phyloP scores from a whole-genome alignment of 305 asterid genomes.

The Nicotiana rustica region DNA sequence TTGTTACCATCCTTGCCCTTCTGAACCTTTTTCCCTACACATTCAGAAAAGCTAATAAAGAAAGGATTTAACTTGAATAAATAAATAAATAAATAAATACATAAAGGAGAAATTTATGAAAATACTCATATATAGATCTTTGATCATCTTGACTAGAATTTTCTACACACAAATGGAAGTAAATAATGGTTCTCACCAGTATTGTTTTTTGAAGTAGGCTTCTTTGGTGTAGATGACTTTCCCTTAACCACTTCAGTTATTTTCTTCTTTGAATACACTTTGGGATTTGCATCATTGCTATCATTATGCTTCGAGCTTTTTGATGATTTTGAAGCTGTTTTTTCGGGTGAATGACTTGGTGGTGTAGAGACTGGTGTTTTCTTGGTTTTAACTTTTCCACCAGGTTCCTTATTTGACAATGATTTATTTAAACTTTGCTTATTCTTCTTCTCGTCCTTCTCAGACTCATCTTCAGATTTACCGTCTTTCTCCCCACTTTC shows the following conservation, averaged over 20 bases:
- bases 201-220: slow-evolving; percentile 58
- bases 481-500: slow-evolving; percentile 56
- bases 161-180: slow-evolving; percentile 3
- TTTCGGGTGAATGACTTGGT: slow-evolving; percentile 52
- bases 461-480: slow-evolving; percentile 52
- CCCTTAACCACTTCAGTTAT: slow-evolving; percentile 55
- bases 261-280: slow-evolving; percentile 65
- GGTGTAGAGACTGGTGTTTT: slow-evolving; percentile 45
- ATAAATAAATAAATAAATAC: neutral
- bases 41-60: neutral
- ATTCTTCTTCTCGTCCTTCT: slow-evolving; percentile 47
- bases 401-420: slow-evolving; percentile 42
- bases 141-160: slow-evolving; percentile 7
- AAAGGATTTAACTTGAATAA: neutral
- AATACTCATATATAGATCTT: neutral
- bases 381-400: slow-evolving; percentile 38
- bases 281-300: slow-evolving; percentile 49
- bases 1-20: slow-evolving; percentile 42
- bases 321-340: slow-evolving; percentile 57
- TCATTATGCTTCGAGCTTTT: slow-evolving; percentile 50
- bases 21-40: slow-evolving; percentile 45
- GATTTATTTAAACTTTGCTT: slow-evolving; percentile 36
- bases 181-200: slow-evolving; percentile 56
- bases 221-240: slow-evolving; percentile 60
- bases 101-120: neutral